Percentiles rank a stretch among this genome's conserved stretches.
Evolutionary conservation across 2,329 filamentous ascomycete genomes (phyloP).

Genomic region (Tolypocladium guangdongense): DNA sequence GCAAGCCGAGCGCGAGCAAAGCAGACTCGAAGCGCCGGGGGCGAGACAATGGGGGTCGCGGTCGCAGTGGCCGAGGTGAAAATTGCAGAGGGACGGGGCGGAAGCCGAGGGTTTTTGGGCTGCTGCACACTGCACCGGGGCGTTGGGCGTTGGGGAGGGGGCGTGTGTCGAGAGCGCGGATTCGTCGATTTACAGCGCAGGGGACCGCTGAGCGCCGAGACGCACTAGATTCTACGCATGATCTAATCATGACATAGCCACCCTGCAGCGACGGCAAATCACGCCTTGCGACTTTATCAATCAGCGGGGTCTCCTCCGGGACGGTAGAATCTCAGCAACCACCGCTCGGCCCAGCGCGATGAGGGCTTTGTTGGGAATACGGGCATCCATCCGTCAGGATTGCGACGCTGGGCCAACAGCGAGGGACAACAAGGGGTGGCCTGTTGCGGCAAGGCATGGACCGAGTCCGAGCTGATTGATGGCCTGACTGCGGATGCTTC

Average conservation of each 20-base stretch:
- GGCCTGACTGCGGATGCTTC: too few relatives aligned
- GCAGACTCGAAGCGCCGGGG: neutral
- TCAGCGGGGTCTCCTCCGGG: too few relatives aligned
- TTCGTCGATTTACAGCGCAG: neutral
- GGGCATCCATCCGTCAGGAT: too few relatives aligned
- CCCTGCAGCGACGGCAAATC: neutral
- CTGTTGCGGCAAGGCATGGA: too few relatives aligned
- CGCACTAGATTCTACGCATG: neutral
- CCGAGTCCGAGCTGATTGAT: too few relatives aligned
- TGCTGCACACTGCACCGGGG: too few relatives aligned
- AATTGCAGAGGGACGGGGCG: neutral
- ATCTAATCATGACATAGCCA: neutral
- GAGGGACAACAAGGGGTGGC: too few relatives aligned
- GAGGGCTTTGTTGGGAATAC: too few relatives aligned
- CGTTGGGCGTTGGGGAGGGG: neutral
- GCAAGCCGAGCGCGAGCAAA: neutral
- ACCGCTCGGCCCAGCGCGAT: too few relatives aligned
- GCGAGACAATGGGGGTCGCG: neutral
- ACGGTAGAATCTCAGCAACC: too few relatives aligned
- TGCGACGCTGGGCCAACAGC: too few relatives aligned
- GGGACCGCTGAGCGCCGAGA: neutral
- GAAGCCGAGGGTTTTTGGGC: slow-evolving; percentile 3
- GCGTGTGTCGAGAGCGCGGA: neutral
- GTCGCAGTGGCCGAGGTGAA: neutral
- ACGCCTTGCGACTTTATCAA: neutral